These are phyloP conservation scores for Vitis rupestris DNA, from an alignment of 164 flowering plant species.

Conservation along the genomic window DNA sequence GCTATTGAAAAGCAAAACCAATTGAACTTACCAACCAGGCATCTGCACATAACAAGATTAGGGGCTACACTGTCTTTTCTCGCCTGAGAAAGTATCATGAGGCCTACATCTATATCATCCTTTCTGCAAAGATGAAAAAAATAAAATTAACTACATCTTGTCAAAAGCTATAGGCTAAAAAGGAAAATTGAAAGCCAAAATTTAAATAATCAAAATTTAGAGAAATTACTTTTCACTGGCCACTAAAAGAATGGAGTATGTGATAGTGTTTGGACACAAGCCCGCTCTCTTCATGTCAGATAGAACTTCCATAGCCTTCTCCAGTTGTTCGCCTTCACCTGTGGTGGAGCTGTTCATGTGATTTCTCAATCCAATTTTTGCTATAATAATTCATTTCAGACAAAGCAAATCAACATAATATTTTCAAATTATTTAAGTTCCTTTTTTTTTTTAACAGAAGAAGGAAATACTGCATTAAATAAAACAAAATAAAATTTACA, in stretches of 20 bases:
- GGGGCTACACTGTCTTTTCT: conserved; percentile 62
- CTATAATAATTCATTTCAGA: neutral
- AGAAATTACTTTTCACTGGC: conserved; percentile 79
- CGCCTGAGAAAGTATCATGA: conserved; percentile 63
- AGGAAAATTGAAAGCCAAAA: conserved; percentile 2
- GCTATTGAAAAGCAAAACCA: neutral
- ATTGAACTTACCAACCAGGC: conserved; percentile 60
- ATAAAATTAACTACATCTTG: neutral
- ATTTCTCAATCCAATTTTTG: conserved; percentile 1
- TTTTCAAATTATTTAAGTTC: neutral
- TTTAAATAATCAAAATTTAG: neutral
- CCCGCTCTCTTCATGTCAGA: conserved; percentile 64
- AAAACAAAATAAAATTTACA: too few species aligned
- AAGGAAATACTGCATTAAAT: too few species aligned
- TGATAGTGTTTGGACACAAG: conserved; percentile 58
- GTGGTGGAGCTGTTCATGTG: conserved; percentile 15
- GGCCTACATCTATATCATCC: conserved; percentile 69
- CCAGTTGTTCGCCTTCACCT: conserved; percentile 84
- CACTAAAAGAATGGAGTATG: conserved; percentile 72
- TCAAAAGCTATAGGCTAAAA: neutral
- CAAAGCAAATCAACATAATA: neutral
- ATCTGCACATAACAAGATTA: conserved; percentile 59
- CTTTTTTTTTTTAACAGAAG: neutral
- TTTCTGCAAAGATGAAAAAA: conserved; percentile 38
- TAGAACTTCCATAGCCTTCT: conserved; percentile 67